Evolutionary conservation across 495 filamentous ascomycete species (phyloP), one percentile per base, ranked within the genome.

Genomic region (Podospora conica): DNA sequence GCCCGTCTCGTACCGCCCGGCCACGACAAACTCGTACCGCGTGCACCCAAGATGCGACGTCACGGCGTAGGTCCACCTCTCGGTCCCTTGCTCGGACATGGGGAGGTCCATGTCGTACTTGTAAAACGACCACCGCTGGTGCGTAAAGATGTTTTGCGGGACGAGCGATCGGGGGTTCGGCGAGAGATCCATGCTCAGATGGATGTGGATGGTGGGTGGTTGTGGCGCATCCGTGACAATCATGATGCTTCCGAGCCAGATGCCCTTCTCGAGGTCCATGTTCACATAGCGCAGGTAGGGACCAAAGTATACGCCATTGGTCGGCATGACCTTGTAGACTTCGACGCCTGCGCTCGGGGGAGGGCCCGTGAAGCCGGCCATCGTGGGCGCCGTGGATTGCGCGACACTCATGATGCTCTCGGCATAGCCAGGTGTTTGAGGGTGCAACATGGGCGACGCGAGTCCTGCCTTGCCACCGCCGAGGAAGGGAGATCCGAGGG

Each of bases 301-400:
- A 1, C 95, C 95, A 75, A 98, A 98, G 75, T 98, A 98, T 18
- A 98, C 95, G n/a, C 93, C 93, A 66, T 98, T 98, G 2, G 91
- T 96, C 5, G 95, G 93, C 56, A 88, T 87, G 58, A 96, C 85
- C 71, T 95, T 96, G 79, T 96, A 98, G 78, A 96, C 81, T 64
- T 96, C 93, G 3, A 98, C 87, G 3, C 95, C 95, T 48, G 91
- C 88, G 65, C 80, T 87, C 11, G 94, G 95, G 1, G 95, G 92
- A 1, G 94, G 94, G 0, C 92, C 91, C 3, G 87, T 85, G 70
- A 96, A 93, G 12, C 90, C 91, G 22, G 85, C 80, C 18, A 84
- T 80, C 9, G 84, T 84, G 22, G 92, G 87, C 48, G 88, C 85
- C 1, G 89, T 84, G 10, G 91, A 87, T 4, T 73, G 71, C 54